A percentile compares a stretch with the other conserved stretches of the same genome.
phyloP scores from a whole-genome alignment of 1,284 basidiomycete species.

The Pascua guehoae region DNA sequence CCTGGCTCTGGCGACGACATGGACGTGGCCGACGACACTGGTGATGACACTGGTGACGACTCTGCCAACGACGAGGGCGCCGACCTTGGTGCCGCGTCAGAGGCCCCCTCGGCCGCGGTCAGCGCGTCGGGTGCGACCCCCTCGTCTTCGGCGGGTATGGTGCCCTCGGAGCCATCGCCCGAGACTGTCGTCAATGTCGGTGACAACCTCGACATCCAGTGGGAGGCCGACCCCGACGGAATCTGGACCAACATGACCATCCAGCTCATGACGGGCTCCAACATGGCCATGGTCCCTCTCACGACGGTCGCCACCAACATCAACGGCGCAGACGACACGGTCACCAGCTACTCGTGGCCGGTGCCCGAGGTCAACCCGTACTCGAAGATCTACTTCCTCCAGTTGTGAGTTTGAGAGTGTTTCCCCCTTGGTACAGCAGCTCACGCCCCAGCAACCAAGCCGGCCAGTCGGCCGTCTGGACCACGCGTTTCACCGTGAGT shows the following conservation, averaged over 20 bases:
- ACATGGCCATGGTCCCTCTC: conserved; percentile 26
- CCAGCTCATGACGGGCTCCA: conserved; percentile 47
- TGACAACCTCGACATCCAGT: conserved; percentile 34
- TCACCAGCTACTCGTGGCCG: conserved; percentile 23
- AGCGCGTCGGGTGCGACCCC: not conserved
- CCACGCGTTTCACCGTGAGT: conserved; percentile 49
- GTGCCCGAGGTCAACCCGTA: conserved; percentile 47
- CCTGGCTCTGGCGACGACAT: not conserved
- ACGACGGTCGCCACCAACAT: conserved; percentile 36
- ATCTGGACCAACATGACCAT: conserved; percentile 47
- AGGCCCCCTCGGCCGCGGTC: not conserved
- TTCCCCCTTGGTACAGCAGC: not conserved
- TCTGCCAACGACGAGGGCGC: not conserved
- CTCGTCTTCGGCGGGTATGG: conserved; percentile 24
- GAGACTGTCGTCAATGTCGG: conserved; percentile 43
- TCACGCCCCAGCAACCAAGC: conserved; percentile 27
- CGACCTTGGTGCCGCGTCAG: not conserved
- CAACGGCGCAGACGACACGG: conserved; percentile 32
- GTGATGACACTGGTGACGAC: not conserved
- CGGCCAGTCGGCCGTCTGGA: conserved; percentile 36
- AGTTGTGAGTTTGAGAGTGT: conserved; percentile 35
- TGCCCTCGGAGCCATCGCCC: conserved; percentile 46
- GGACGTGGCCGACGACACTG: not conserved
- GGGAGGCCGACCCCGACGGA: conserved; percentile 46
- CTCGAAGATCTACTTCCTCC: conserved; percentile 50